Percentiles rank a stretch among this genome's conserved stretches.
These are phyloP conservation scores for Rhodamnia rubescens DNA, from an alignment of 345 rosid species.

Conservation along the genomic window DNA sequence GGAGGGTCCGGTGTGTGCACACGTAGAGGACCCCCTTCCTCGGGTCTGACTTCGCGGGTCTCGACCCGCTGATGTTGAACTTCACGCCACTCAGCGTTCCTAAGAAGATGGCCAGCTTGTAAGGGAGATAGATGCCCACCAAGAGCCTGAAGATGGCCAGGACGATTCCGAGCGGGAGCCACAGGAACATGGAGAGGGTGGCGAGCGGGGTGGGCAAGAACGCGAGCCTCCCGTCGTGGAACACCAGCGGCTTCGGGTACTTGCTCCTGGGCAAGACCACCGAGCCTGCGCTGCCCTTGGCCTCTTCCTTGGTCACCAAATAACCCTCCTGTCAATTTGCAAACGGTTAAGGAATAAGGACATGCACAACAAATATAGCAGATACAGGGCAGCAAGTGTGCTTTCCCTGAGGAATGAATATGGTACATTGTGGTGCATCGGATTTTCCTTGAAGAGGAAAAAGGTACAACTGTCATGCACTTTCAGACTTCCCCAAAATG, in stretches of 20 bases:
- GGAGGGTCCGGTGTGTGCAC: slow-evolving; percentile 74
- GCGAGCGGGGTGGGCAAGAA: slow-evolving; percentile 83
- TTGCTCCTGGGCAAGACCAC: slow-evolving; percentile 48
- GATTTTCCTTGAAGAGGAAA: background rate
- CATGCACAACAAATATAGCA: background rate
- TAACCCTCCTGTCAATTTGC: slow-evolving; percentile 53
- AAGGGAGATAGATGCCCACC: slow-evolving; percentile 55
- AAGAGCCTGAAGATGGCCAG: slow-evolving; percentile 55
- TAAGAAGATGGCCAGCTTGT: slow-evolving; percentile 26
- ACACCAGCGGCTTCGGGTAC: slow-evolving; percentile 79
- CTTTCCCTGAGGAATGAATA: background rate
- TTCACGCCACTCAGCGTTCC: slow-evolving; percentile 40
- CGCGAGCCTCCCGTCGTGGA: slow-evolving; percentile 96
- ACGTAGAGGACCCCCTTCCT: slow-evolving; percentile 69
- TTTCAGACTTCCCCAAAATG: background rate
- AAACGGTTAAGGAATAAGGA: background rate
- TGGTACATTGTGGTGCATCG: background rate
- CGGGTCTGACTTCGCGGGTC: background rate
- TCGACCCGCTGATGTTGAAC: slow-evolving; percentile 20
- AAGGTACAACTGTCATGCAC: background rate
- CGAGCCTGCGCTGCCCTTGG: slow-evolving; percentile 8
- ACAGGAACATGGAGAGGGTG: slow-evolving; percentile 56
- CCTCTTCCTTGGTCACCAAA: slow-evolving; percentile 44
- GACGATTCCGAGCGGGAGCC: slow-evolving; percentile 64
- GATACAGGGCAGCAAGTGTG: background rate